These are phyloP conservation scores for Vitis vinifera DNA, from an alignment of 164 flowering plant genomes.

Conservation along the genomic window DNA sequence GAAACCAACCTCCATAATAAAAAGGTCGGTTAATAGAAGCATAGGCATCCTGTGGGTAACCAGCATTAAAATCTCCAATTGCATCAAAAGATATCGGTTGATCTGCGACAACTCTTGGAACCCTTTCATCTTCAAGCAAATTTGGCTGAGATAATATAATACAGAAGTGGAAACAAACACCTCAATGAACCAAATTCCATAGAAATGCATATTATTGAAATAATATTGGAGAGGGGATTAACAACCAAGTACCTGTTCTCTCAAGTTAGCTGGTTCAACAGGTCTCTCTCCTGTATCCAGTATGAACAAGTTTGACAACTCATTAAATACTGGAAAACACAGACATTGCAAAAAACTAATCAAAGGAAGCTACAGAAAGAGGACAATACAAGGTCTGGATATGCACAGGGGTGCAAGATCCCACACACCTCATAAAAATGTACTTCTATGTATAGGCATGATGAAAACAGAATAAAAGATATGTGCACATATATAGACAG, in stretches of 20 bases:
- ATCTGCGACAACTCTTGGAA: conserved; percentile 35
- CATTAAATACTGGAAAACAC: neutral
- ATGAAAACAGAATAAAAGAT: too few relatives aligned
- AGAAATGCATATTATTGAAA: neutral
- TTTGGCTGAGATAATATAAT: conserved; percentile 44
- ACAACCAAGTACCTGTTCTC: conserved; percentile 46
- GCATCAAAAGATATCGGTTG: conserved; percentile 34
- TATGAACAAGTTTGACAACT: neutral
- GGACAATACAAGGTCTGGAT: too few relatives aligned
- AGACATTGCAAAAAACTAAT: neutral
- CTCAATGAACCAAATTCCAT: conserved; percentile 1
- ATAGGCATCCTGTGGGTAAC: conserved; percentile 40
- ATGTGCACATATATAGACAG: too few relatives aligned
- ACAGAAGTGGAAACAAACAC: conserved; percentile 8
- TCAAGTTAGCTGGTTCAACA: conserved; percentile 34
- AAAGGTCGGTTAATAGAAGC: conserved; percentile 48
- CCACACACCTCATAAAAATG: too few relatives aligned
- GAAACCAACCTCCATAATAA: conserved; percentile 54
- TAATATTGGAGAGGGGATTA: neutral
- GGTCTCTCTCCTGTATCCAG: conserved; percentile 41
- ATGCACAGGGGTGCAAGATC: too few relatives aligned
- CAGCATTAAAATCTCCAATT: conserved; percentile 30
- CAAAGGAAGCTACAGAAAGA: neutral
- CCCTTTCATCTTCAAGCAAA: conserved; percentile 57
- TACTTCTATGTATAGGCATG: too few relatives aligned